Evolutionary conservation across 805 yeast species (phyloP).

Genomic region (Kodamaea neixiangensis): DNA sequence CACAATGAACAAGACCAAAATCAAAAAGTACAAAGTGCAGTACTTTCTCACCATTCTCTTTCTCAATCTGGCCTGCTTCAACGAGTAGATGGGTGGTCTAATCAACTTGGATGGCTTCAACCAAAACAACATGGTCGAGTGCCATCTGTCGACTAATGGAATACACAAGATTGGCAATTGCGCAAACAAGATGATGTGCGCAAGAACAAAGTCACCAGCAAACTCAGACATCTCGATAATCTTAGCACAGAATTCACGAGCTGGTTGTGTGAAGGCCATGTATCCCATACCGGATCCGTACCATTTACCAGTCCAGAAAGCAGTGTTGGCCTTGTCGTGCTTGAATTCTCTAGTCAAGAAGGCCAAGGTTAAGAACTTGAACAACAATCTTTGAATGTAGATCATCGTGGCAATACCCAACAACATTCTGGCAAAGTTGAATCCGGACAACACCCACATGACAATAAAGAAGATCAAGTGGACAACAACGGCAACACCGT

Average conservation of each 20-base stretch:
- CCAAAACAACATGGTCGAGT: constrained; percentile 98
- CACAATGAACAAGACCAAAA: constrained; percentile 69
- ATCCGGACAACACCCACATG: constrained; percentile 96
- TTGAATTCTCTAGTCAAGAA: constrained; percentile 93
- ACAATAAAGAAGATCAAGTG: constrained; percentile 88
- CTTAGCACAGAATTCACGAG: constrained; percentile 94
- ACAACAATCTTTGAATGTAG: constrained; percentile 82
- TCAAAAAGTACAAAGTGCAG: constrained; percentile 72
- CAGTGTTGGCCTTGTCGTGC: constrained; percentile 92
- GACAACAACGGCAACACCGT: constrained; percentile 87
- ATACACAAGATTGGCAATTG: constrained; percentile 85
- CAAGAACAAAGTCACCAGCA: constrained; percentile 94
- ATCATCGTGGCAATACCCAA: constrained; percentile 83
- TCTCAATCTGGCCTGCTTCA: constrained; percentile 94
- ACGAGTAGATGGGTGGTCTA: constrained; percentile 95
- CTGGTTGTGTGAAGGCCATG: constrained; percentile 93
- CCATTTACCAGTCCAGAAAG: constrained; percentile 99
- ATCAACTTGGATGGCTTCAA: constrained; percentile 94
- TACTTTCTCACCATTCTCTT: constrained; percentile 97
- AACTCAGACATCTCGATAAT: constrained; percentile 91
- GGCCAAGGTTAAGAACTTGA: constrained; percentile 78
- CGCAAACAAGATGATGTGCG: constrained; percentile 82
- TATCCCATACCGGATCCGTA: constrained; percentile 90
- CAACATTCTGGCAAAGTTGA: constrained; percentile 83
- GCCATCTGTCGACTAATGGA: constrained; percentile 95